Evolutionary conservation across 2,329 filamentous ascomycete species (phyloP).

Genomic region (Ascochyta fabae): DNA sequence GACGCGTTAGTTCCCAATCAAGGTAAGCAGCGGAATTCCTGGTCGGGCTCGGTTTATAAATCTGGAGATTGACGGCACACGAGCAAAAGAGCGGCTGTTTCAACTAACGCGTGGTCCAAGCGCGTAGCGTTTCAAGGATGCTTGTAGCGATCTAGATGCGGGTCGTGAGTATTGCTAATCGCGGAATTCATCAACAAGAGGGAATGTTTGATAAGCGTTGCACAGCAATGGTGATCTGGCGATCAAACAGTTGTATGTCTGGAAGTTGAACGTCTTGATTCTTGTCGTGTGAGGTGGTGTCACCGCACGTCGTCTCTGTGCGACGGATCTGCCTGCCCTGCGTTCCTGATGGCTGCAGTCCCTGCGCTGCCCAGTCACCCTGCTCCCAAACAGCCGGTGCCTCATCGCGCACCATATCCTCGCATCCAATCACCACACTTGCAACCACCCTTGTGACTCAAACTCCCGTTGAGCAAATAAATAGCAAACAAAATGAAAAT

Average conservation of each 20-base stretch:
- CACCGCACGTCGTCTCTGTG: conserved; percentile 9
- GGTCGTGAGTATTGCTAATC: conserved; percentile 10
- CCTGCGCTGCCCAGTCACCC: conserved; percentile 15
- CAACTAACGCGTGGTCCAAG: conserved; percentile 14
- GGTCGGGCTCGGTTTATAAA: neutral
- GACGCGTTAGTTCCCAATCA: neutral
- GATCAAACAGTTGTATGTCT: conserved; percentile 9
- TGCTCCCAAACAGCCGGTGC: conserved; percentile 19
- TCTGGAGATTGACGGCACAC: conserved; percentile 17
- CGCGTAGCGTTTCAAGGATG: conserved; percentile 15
- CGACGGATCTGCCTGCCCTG: conserved; percentile 18
- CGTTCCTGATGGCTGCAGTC: conserved; percentile 18
- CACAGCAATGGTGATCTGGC: conserved; percentile 10
- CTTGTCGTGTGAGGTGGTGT: conserved; percentile 15
- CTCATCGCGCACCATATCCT: conserved; percentile 11
- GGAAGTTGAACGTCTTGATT: conserved; percentile 16
- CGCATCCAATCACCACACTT: conserved; percentile 8
- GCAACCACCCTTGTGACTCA: conserved; percentile 12
- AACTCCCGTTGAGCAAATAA: conserved; percentile 13
- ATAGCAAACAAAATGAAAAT: conserved; percentile 9
- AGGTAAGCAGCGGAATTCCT: conserved; percentile 13
- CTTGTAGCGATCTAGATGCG: conserved; percentile 15
- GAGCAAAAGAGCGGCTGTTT: conserved; percentile 18
- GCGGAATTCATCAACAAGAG: conserved; percentile 1
- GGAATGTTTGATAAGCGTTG: conserved; percentile 1